Evolutionary conservation across 192 early-diverging fungal species (phyloP).

Genomic region (Coemansia asiatica): DNA sequence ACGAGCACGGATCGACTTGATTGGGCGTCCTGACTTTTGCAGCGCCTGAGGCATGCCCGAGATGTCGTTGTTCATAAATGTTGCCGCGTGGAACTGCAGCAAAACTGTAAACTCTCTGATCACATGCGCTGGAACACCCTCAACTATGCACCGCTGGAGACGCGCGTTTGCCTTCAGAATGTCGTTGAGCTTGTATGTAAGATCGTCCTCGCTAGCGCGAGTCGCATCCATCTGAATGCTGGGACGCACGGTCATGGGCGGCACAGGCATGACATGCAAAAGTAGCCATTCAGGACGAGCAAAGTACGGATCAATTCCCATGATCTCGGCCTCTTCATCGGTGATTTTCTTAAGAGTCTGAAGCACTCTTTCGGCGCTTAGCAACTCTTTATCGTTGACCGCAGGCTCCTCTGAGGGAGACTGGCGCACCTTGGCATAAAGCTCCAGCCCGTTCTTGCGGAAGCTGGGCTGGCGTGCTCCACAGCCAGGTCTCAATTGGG

Average conservation of each 20-base stretch:
- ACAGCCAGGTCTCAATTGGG: conserved; percentile 76
- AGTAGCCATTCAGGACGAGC: conserved; percentile 99
- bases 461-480: conserved; percentile 79
- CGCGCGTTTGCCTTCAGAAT: conserved; percentile 91
- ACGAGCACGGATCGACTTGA: conserved; percentile 93
- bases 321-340: conserved; percentile 77
- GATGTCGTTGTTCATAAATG: conserved; percentile 97
- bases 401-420: conserved; percentile 27
- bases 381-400: conserved; percentile 60
- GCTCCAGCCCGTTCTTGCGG: conserved; percentile 76
- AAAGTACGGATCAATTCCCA: conserved; percentile 88
- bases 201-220: conserved; percentile 89
- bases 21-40: conserved; percentile 92
- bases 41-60: conserved; percentile 85
- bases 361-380: conserved; percentile 75
- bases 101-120: conserved; percentile 85
- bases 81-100: conserved; percentile 93
- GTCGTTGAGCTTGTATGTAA: conserved; percentile 91
- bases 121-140: conserved; percentile 86
- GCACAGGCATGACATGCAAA: conserved; percentile 89
- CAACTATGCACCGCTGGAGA: conserved; percentile 74
- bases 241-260: conserved; percentile 95
- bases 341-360: conserved; percentile 84
- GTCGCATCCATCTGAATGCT: conserved; percentile 92
- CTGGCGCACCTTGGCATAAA: conserved; percentile 51